Evolutionary conservation across 139 green algal species (phyloP), one percentile per base, ranked within the genome.

Genomic region (Chlorella sorokiniana): DNA sequence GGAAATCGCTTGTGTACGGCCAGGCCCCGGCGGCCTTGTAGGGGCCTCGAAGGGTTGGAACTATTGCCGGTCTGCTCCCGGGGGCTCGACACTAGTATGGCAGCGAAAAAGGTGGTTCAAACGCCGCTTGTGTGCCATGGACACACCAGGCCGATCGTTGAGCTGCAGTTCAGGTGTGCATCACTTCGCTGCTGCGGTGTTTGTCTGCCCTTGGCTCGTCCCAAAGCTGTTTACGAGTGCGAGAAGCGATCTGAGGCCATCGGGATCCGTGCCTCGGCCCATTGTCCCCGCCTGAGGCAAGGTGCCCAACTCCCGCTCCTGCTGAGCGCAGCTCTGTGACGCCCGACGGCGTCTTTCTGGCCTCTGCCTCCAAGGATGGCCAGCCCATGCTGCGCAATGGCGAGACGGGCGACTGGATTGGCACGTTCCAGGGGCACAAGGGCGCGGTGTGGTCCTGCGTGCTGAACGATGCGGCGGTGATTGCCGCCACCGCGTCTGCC

Each of bases 361-460:
- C 97, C 18, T 95, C 87, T 78, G 95, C 97, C 8, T 94, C 87
- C 83, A 99, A 99, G 88, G 97, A 99, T 91, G 96, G 96, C 6
- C 92, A 96, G 80, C 95, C 97, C 8, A 99, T 99, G 97, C 90
- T 99, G 45, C 91, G 97, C 2, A 94, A 98, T 76, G 97, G 95
- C 25, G 89, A 92, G 52, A 98, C 92, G 16, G 97, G 97, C 5
- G 97, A 99, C 85, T 99, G 97, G 97, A 96, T 99, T 29, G 97
- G 97, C 6, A 99, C 97, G 0, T 99, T 99, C 71, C 86, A 98
- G 51, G 97, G 97, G 3, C 97, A 99, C 82, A 99, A 99, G 89
- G 96, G 96, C 18, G 93, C 93, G 14, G 96, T 99, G n/a, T 99
- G 97, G 97, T 93, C 90, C 0, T 97, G 93, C 64, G 90, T 91